phyloP scores from a whole-genome alignment of 805 yeast genomes.

The Spathaspora sp. region DNA sequence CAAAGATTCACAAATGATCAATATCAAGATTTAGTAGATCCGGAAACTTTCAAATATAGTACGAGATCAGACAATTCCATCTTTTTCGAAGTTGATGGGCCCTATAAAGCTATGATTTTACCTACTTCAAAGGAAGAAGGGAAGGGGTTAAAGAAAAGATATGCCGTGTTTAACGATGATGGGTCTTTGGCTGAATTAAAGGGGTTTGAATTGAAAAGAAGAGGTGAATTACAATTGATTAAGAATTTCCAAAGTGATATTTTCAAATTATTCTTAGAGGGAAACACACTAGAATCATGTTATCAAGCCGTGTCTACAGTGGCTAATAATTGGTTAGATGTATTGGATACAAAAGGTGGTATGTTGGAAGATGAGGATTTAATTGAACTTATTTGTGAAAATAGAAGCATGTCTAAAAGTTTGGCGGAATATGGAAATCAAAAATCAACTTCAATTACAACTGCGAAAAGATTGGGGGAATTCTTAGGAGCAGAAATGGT shows the following conservation, averaged over 20 bases:
- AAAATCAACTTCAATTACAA: constrained; percentile 92
- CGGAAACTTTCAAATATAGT: constrained; percentile 62
- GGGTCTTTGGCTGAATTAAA: constrained; percentile 92
- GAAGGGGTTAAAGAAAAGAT: constrained; percentile 90
- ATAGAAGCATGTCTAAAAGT: constrained; percentile 91
- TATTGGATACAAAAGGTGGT: constrained; percentile 79
- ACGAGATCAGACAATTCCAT: constrained; percentile 88
- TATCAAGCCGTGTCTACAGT: constrained; percentile 87
- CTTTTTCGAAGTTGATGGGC: constrained; percentile 98
- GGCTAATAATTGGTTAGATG: constrained; percentile 95
- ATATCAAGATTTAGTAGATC: constrained; percentile 82
- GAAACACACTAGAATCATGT: constrained; percentile 72
- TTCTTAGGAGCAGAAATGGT: constrained; percentile 96
- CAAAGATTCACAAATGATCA: constrained; percentile 89
- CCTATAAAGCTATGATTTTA: constrained; percentile 93
- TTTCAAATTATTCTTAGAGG: constrained; percentile 86
- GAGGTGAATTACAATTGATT: constrained; percentile 92
- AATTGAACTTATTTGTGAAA: constrained; percentile 92
- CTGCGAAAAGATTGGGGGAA: constrained; percentile 90
- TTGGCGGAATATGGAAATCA: constrained; percentile 84
- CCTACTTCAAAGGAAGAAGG: constrained; percentile 98
- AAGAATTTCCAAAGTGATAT: constrained; percentile 95
- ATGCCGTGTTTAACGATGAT: constrained; percentile 94
- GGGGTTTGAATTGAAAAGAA: constrained; percentile 93
- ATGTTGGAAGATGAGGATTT: constrained; percentile 91